A percentile compares a stretch with the other conserved stretches of the same genome.
phyloP scores from a whole-genome alignment of 2,329 filamentous ascomycete genomes.

The Chaetomiaceae sp. region DNA sequence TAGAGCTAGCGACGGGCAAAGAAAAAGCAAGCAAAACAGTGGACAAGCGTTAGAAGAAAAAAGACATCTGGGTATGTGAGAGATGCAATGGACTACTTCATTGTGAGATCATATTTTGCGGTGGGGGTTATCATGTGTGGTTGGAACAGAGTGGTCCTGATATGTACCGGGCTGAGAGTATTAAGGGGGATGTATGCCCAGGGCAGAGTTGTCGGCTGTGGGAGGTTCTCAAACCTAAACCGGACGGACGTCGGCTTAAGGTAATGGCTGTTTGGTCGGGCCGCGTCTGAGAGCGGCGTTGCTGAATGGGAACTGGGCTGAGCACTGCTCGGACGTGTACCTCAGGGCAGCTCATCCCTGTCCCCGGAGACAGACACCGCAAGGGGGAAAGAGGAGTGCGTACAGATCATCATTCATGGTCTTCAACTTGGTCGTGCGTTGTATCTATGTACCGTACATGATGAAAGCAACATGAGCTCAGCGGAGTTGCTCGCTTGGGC shows the following conservation, averaged over 20 bases:
- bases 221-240: too few species aligned
- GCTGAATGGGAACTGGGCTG: background rate
- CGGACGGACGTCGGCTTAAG: slow-evolving; percentile 2
- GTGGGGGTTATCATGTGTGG: background rate
- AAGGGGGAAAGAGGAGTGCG: background rate
- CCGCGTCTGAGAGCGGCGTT: too few species aligned
- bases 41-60: too few species aligned
- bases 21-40: too few species aligned
- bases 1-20: too few species aligned
- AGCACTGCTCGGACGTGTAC: background rate
- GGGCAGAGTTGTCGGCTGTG: too few species aligned
- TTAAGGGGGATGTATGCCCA: too few species aligned
- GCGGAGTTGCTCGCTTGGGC: background rate
- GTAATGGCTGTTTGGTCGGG: slow-evolving; percentile 5
- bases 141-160: too few species aligned
- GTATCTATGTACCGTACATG: background rate
- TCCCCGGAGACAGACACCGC: background rate
- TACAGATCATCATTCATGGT: background rate
- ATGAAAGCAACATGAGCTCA: background rate
- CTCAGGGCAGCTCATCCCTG: background rate
- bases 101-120: slow-evolving; percentile 4
- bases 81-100: slow-evolving; percentile 10
- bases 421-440: too few species aligned
- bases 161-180: too few species aligned
- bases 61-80: background rate